Evolutionary conservation across 371 early-diverging fungal species (phyloP), one percentile per base, ranked within the genome.

Genomic region (Polyrhizophydium stewartii): DNA sequence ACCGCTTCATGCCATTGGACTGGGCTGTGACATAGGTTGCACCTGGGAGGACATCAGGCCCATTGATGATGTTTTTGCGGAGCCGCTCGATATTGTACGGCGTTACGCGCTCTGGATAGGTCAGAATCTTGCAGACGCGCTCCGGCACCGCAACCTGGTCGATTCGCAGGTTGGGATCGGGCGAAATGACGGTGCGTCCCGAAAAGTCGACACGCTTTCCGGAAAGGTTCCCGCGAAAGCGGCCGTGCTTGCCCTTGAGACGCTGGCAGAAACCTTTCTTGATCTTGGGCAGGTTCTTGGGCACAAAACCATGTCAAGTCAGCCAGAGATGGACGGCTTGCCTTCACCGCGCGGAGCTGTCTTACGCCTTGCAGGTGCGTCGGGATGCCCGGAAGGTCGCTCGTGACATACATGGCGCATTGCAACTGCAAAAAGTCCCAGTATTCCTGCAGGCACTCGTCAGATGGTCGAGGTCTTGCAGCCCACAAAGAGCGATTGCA

Each of bases 131-230:
- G 40, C 97, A 96, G n/a, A 99, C 95, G 55, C 90, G 80, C 60
- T 89, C 87, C 13, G 99, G 99, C 0, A 99, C 94, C 6, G 98
- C 99, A 35, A 87, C 87, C 75, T 99, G 94, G 71, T 99, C 99
- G 59, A 99, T 97, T 35, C 94, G 88, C 75, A 99, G 85, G 74
- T 98, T 99, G 25, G 99, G 99, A 76, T 99, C 99, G 10, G 99
- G 99, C 1, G 98, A 96, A 73, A 99, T 99, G 59, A 99, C 99
- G 0, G 99, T 99, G 74, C 99, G 87, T 7, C 94, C 99, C 35
- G 96, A 95, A 73, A 99, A 99, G 76, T 99, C 99, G 21, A 99
- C 99, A 78, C 99, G 93, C 82, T 99, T 99, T 60, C 99, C 99
- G 16, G 95, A 95, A 62, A 99, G 81, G 69, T 99, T 99, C 41